Percentiles rank a stretch among this genome's conserved stretches.
phyloP scores from a whole-genome alignment of 148 eudicot species.

The Rhododendron williamsianum region DNA sequence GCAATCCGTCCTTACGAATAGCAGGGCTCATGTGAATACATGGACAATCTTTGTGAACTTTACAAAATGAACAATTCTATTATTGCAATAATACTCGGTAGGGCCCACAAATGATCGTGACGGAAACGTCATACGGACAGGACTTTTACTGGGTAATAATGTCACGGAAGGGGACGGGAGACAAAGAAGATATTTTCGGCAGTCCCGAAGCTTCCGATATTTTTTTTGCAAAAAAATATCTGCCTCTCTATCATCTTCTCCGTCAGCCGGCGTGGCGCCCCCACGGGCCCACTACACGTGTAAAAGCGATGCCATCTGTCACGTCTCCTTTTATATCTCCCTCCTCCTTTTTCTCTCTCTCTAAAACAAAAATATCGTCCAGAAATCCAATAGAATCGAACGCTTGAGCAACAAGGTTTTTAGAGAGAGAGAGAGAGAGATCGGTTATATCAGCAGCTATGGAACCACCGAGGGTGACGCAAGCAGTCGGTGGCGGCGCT shows the following conservation, averaged over 20 bases:
- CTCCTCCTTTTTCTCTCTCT: not conserved
- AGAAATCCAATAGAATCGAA: not conserved
- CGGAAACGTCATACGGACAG: no score
- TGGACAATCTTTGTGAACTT: no score
- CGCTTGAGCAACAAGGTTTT: not conserved
- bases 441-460: not conserved
- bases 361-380: not conserved
- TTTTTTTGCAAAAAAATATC: constrained; percentile 5
- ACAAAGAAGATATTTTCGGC: not conserved
- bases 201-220: not conserved
- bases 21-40: no score
- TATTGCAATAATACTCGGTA: no score
- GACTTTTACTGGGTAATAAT: no score
- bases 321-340: not conserved
- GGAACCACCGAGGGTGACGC: not conserved
- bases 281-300: constrained; percentile 6
- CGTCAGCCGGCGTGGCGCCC: constrained; percentile 8
- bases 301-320: constrained; percentile 20
- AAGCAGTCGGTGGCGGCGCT: not conserved
- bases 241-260: not conserved
- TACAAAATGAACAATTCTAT: no score
- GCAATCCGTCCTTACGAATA: no score
- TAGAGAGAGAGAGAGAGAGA: not conserved
- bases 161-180: not conserved
- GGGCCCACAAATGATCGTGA: no score